A percentile compares a stretch with the other conserved stretches of the same genome.
Evolutionary conservation across 2,329 filamentous ascomycete genomes (phyloP).

Genomic region (Huntiella savannae): DNA sequence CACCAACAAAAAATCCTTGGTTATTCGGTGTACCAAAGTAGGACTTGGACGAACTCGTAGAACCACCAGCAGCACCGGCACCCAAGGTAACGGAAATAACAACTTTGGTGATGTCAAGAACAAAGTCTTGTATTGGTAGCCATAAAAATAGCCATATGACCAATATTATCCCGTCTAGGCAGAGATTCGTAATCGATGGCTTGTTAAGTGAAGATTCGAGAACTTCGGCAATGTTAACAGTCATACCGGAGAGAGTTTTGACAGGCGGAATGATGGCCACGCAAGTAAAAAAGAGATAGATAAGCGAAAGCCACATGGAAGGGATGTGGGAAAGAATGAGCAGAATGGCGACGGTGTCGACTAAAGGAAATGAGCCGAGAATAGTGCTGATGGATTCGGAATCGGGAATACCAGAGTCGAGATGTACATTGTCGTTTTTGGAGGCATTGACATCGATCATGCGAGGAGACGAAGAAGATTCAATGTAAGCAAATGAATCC

Average conservation of each 20-base stretch:
- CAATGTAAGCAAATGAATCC: slow-evolving; percentile 17
- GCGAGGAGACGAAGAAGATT: slow-evolving; percentile 30
- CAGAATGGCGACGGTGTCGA: slow-evolving; percentile 89
- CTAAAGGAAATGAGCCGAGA: slow-evolving; percentile 71
- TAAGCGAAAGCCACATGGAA: slow-evolving; percentile 67
- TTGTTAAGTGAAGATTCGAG: slow-evolving; percentile 76
- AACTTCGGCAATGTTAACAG: slow-evolving; percentile 72
- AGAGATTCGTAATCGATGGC: slow-evolving; percentile 48
- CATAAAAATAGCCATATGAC: slow-evolving; percentile 62
- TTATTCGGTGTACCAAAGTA: slow-evolving; percentile 37
- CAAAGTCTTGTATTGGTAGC: slow-evolving; percentile 71
- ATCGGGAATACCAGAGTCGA: slow-evolving; percentile 47
- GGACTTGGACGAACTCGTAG: background rate
- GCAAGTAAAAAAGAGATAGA: slow-evolving; percentile 82
- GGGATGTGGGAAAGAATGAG: slow-evolving; percentile 89
- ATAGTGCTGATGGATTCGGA: slow-evolving; percentile 62
- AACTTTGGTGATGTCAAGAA: slow-evolving; percentile 77
- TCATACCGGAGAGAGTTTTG: slow-evolving; percentile 58
- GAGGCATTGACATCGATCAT: slow-evolving; percentile 52
- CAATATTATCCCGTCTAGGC: slow-evolving; percentile 20
- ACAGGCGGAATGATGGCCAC: slow-evolving; percentile 80
- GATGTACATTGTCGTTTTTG: slow-evolving; percentile 48
- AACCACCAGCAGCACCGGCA: slow-evolving; percentile 25
- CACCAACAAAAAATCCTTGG: slow-evolving; percentile 19
- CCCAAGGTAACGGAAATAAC: slow-evolving; percentile 84